phyloP scores from a whole-genome alignment of 1,139 yeast genomes.

The Scheffersomyces segobiensis region DNA sequence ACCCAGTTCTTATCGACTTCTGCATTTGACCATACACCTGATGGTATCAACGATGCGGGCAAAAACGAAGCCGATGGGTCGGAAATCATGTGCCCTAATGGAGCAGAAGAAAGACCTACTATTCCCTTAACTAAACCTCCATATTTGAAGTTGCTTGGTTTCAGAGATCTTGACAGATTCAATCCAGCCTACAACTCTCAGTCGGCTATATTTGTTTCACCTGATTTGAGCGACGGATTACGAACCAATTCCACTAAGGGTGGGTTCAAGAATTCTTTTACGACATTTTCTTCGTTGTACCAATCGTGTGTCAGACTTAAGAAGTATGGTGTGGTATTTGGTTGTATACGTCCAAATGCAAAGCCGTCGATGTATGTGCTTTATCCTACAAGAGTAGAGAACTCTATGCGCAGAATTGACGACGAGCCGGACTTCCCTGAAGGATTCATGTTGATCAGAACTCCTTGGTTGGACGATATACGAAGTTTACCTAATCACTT shows the following conservation, averaged over 20 bases:
- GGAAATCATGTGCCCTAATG: slow-evolving; percentile 5
- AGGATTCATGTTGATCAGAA: slow-evolving; percentile 58
- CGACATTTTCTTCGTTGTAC: slow-evolving; percentile 69
- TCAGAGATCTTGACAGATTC: slow-evolving; percentile 44
- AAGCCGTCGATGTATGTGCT: slow-evolving; percentile 62
- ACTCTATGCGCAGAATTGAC: slow-evolving; percentile 17
- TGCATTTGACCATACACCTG: slow-evolving; percentile 36
- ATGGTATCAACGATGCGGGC: slow-evolving; percentile 13
- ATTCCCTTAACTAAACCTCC: slow-evolving; percentile 31
- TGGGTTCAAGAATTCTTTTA: slow-evolving; percentile 59
- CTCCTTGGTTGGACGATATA: slow-evolving; percentile 70
- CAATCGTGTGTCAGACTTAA: slow-evolving; percentile 53
- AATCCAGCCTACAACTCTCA: slow-evolving; percentile 55
- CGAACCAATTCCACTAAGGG: slow-evolving; percentile 21
- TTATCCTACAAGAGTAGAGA: slow-evolving; percentile 49
- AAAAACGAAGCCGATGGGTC: slow-evolving; percentile 12
- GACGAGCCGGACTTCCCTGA: slow-evolving; percentile 44
- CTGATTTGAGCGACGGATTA: slow-evolving; percentile 37
- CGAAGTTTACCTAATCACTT: slow-evolving; percentile 45
- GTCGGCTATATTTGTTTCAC: slow-evolving; percentile 60
- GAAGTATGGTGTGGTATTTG: slow-evolving; percentile 73
- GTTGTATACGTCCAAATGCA: slow-evolving; percentile 55
- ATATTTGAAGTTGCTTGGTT: slow-evolving; percentile 63
- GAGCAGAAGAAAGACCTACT: slow-evolving; percentile 1
- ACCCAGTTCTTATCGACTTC: slow-evolving; percentile 31